phyloP scores from a whole-genome alignment of 1,284 basidiomycete genomes.

The Polyporus tsugae region DNA sequence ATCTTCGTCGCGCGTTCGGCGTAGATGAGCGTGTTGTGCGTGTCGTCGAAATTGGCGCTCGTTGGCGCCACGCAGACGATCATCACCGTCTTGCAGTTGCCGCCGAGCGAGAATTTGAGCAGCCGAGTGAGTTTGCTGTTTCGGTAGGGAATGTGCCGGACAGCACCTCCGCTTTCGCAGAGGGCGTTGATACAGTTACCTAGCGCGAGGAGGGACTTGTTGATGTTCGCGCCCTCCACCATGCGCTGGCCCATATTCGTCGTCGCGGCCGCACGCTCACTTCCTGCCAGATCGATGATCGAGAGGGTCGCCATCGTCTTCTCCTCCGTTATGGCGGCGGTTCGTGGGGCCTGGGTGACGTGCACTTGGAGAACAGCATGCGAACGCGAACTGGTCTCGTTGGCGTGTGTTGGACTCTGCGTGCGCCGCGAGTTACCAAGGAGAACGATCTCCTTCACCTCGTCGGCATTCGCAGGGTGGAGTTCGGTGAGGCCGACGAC shows the following conservation, averaged over 20 bases:
- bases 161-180: slow-evolving; percentile 86
- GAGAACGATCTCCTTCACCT: slow-evolving; percentile 92
- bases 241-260: slow-evolving; percentile 97
- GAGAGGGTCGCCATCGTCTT: slow-evolving; percentile 89
- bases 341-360: slow-evolving; percentile 86
- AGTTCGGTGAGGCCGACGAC: slow-evolving; percentile 87
- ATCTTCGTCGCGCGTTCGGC: slow-evolving; percentile 97
- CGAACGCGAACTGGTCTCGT: slow-evolving; percentile 94
- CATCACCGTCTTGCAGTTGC: slow-evolving; percentile 98
- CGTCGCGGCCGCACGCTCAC: slow-evolving; percentile 94
- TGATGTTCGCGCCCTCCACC: slow-evolving; percentile 98
- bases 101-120: slow-evolving; percentile 95
- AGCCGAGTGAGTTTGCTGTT: slow-evolving; percentile 97
- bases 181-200: slow-evolving; percentile 98
- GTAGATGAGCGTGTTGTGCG: slow-evolving; percentile 95
- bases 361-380: slow-evolving; percentile 97
- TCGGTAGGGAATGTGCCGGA: slow-evolving; percentile 92
- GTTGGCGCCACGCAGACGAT: slow-evolving; percentile 96
- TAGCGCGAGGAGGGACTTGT: slow-evolving; percentile 94
- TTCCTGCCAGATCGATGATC: slow-evolving; percentile 96
- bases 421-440: slow-evolving; percentile 88
- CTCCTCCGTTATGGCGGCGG: slow-evolving; percentile 81
- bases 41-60: slow-evolving; percentile 95
- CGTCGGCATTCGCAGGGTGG: slow-evolving; percentile 82
- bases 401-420: slow-evolving; percentile 93